These are phyloP conservation scores for Coemansia sp. DNA, from an alignment of 192 early-diverging fungal species.

Conservation along the genomic window DNA sequence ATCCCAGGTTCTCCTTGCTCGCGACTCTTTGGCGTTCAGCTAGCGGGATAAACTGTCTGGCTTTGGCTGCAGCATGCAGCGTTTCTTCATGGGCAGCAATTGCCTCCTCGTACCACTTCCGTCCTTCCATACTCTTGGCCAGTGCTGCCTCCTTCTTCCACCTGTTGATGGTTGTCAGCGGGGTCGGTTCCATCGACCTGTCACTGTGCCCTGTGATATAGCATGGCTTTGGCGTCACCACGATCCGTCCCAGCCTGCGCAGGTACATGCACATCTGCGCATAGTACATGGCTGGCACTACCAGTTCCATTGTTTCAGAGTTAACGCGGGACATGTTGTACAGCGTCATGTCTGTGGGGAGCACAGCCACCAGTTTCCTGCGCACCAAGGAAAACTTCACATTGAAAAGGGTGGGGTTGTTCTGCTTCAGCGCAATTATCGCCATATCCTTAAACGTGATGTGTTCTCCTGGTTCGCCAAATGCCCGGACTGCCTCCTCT, in stretches of 20 bases:
- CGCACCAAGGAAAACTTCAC: background rate
- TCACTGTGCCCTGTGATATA: background rate
- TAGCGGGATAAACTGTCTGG: background rate
- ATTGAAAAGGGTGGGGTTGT: no score
- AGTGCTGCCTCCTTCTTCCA: background rate
- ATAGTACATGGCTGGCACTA: no score
- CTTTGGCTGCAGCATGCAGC: background rate
- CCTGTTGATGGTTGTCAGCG: background rate
- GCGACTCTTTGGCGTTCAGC: background rate
- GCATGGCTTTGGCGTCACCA: no score
- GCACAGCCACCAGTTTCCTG: no score
- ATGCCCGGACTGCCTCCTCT: background rate
- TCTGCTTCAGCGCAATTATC: background rate
- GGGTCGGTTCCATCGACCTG: background rate
- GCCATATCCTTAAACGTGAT: no score
- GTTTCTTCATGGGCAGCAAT: background rate
- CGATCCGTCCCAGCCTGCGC: no score
- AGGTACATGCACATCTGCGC: no score
- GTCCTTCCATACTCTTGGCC: background rate
- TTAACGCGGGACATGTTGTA: background rate
- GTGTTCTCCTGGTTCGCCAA: background rate
- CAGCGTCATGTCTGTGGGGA: background rate
- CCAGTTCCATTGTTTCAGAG: background rate
- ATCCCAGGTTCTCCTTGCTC: no score
- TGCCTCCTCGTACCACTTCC: background rate